These are phyloP conservation scores for Fraxinus quadrangulata DNA, from an alignment of 257 asterid species.

Conservation along the genomic window DNA sequence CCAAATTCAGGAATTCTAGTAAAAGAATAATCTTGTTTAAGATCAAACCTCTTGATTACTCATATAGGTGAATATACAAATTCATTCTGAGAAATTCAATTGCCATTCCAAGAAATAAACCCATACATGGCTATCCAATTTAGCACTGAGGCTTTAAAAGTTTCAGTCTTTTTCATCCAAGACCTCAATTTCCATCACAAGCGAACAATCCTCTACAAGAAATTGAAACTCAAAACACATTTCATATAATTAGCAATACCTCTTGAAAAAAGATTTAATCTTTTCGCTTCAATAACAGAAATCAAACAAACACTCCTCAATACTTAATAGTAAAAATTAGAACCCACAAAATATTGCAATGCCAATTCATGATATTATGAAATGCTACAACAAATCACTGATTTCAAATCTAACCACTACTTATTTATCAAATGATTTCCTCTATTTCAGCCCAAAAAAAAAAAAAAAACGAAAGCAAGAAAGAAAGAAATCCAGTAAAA, in stretches of 20 bases:
- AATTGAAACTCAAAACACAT: background rate
- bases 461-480: background rate
- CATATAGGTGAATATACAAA: background rate
- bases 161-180: background rate
- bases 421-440: background rate
- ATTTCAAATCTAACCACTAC: background rate
- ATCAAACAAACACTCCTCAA: background rate
- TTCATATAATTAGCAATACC: background rate
- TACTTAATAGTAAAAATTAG: background rate
- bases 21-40: background rate
- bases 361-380: background rate
- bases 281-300: background rate
- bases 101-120: background rate
- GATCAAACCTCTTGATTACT: background rate
- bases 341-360: background rate
- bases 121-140: background rate
- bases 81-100: background rate
- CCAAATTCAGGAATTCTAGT: background rate
- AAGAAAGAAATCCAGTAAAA: background rate
- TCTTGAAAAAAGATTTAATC: background rate
- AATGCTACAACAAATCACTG: background rate
- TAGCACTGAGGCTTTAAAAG: background rate
- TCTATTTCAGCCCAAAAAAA: background rate
- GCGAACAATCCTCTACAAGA: background rate
- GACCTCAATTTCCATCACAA: slow-evolving; percentile 1